Conservation (phyloP, 2,329 filamentous ascomycete species). For the Pseudogymnoascus sp. region DNA sequence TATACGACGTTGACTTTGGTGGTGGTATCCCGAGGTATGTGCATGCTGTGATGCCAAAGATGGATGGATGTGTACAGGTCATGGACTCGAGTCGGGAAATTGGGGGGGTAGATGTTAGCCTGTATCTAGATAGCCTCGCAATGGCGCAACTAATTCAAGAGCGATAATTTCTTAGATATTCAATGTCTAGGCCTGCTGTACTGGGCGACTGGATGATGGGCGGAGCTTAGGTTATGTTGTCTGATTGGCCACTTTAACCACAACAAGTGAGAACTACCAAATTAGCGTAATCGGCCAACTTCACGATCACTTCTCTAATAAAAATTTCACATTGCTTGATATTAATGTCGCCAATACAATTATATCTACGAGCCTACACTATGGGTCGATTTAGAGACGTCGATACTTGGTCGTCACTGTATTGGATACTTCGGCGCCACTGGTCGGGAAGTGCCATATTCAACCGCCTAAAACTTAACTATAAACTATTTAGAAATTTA, state of each 20-base stretch:
- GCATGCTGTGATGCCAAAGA: conserved; percentile 34
- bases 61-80: conserved; percentile 37
- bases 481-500: not conserved
- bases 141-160: conserved; percentile 20
- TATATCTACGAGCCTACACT: not conserved
- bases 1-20: conserved; percentile 36
- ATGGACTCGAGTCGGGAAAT: conserved; percentile 27
- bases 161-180: not conserved
- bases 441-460: not conserved
- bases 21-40: conserved; percentile 27
- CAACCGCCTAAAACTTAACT: not conserved
- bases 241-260: not conserved
- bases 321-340: not conserved
- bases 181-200: not conserved
- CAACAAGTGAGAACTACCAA: not conserved
- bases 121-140: conserved; percentile 27
- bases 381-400: not conserved
- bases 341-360: not conserved
- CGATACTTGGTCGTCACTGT: not conserved
- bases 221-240: not conserved
- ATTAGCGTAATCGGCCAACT: not conserved
- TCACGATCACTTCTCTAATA: not conserved
- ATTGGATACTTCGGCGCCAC: not conserved
- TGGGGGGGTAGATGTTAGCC: conserved; percentile 27
- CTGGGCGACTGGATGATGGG: not conserved